Conservation (phyloP, 306 rosid genomes). For the Luffa aegyptiaca region DNA sequence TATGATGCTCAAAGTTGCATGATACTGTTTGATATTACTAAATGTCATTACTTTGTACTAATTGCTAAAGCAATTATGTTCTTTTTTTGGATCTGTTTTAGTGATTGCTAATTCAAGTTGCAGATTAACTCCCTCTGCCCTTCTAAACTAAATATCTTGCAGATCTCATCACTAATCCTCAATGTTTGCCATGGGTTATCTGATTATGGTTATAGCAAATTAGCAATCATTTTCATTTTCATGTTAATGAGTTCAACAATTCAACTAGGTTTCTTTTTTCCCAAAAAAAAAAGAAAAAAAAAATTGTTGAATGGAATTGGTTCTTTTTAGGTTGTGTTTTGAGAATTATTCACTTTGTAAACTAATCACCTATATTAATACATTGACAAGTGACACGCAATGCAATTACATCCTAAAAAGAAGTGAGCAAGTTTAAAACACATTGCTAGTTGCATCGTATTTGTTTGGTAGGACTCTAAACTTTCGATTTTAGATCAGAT, state of each 20-base stretch:
- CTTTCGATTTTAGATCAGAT: too few species aligned
- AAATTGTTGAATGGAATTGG: too few species aligned
- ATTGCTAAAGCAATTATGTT: background rate
- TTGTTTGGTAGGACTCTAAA: too few species aligned
- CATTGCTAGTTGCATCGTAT: too few species aligned
- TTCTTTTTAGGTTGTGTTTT: too few species aligned
- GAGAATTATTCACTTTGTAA: too few species aligned
- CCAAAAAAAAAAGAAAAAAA: too few species aligned
- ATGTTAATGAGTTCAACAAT: background rate
- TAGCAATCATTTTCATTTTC: background rate
- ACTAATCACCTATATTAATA: too few species aligned
- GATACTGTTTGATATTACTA: background rate
- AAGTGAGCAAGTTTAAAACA: too few species aligned
- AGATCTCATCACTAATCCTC: background rate
- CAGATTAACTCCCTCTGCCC: background rate
- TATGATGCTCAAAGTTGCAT: background rate
- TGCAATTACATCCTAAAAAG: too few species aligned
- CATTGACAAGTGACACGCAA: too few species aligned
- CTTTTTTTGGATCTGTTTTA: background rate
- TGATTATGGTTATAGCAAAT: background rate
- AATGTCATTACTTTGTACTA: background rate
- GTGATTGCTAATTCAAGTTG: background rate
- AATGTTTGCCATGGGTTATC: background rate
- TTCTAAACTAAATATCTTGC: background rate
- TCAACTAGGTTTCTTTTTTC: background rate